Evolutionary conservation across 495 filamentous ascomycete species (phyloP), one percentile per base, ranked within the genome.

Genomic region (Darksidea phi): DNA sequence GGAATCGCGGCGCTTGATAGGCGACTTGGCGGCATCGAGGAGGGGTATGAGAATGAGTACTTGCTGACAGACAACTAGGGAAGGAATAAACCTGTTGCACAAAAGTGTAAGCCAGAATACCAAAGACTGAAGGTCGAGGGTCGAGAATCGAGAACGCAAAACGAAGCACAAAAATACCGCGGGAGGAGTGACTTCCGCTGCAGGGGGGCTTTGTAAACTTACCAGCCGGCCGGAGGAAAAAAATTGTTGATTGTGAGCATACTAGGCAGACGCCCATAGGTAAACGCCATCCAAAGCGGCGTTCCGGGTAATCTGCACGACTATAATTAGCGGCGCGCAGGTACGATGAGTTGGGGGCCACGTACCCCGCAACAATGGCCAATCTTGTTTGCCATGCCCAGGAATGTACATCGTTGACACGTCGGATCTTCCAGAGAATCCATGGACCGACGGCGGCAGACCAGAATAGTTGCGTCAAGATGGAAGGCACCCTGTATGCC

Each of bases 331-430:
- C 36, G n/a, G 61, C 36, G n/a, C 12, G 26, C 48, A 10, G 24
- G 8, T 13, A 23, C 18, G 24, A 36, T 43, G 12, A n/a, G 36
- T 3, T 15, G 17, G 36, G 15, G 38, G 54, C 20, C 23, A 34
- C 59, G 12, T 67, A 73, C 71, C 70, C 68, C 11, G 70, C 68
- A 47, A 70, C 42, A 25, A 74, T 61, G 4, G 67, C 62, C 20
- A 74, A 49, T 24, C 63, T 55, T 17, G 68, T 73, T 54, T 73
- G 71, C 63, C 69, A 65, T 0, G 64, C 69, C 72, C 72, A 74
- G 38, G 65, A 69, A 49, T 73, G 72, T n/a, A 64, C 63, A 49
- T 74, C 72, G 17, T 70, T 58, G 57, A 74, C 66, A 28, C 67
- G 28, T 6, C 70, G 60, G 21, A 71, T 73, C 53, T 68, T 67